Conservation (phyloP, 148 eudicot genomes). For the Rhododendron mucronatum region DNA sequence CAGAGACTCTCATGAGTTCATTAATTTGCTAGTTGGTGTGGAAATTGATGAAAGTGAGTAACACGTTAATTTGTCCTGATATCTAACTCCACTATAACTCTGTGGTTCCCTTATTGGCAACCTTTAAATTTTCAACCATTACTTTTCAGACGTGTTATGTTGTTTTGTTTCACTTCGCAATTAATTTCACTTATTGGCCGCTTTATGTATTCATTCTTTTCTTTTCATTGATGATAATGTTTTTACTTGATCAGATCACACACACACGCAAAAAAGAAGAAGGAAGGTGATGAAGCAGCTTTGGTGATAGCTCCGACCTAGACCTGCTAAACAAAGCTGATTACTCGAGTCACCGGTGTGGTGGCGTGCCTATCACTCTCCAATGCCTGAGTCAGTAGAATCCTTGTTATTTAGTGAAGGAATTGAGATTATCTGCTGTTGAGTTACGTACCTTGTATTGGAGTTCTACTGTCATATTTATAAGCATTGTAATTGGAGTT, state of each 20-base stretch:
- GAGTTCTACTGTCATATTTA: no score
- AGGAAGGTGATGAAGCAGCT: no score
- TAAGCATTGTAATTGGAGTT: no score
- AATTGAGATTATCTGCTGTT: no score
- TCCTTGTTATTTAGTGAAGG: no score
- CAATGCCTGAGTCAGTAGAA: no score
- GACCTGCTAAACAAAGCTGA: no score
- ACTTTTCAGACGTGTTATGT: neutral
- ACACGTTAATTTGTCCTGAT: neutral
- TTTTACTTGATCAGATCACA: neutral
- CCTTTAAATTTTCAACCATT: neutral
- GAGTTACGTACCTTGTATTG: no score
- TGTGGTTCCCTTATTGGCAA: constrained; percentile 7
- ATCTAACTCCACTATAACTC: neutral
- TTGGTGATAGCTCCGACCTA: no score
- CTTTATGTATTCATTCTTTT: neutral
- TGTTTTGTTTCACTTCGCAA: neutral
- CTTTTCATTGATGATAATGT: neutral
- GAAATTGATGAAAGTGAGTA: neutral
- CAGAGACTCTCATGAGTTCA: neutral
- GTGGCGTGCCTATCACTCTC: no score
- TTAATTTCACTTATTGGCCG: neutral
- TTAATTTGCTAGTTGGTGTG: neutral
- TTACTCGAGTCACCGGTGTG: no score
- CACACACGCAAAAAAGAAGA: no score